phyloP scores from a whole-genome alignment of 495 filamentous ascomycete genomes.

The Aspergillus leporis region DNA sequence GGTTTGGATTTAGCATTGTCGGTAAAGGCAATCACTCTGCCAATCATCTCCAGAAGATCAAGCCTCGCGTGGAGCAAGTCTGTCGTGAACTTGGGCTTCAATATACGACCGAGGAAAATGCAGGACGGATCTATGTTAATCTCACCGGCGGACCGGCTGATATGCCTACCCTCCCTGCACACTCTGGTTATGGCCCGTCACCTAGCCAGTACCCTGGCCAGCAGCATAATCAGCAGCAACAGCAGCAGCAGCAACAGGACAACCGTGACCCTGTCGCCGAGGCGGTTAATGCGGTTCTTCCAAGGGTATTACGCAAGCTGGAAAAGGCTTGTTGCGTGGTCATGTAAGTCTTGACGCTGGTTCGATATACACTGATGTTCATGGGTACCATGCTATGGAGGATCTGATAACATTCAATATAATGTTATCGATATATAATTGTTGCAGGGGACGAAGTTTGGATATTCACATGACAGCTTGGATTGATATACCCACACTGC shows the following conservation, averaged over 20 bases:
- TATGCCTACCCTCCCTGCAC: constrained; percentile 47
- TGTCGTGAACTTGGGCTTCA: constrained; percentile 79
- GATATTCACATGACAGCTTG: constrained; percentile 2
- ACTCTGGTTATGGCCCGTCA: constrained; percentile 35
- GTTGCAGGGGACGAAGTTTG: neutral
- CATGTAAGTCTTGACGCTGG: constrained; percentile 55
- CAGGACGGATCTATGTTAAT: constrained; percentile 77
- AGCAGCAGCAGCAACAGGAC: constrained; percentile 45
- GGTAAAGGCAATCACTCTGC: constrained; percentile 89
- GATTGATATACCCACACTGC: constrained; percentile 15
- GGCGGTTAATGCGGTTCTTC: constrained; percentile 61
- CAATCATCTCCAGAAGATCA: constrained; percentile 83
- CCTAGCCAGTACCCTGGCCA: constrained; percentile 31
- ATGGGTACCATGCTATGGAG: constrained; percentile 1
- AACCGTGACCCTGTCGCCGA: constrained; percentile 65
- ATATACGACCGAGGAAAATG: constrained; percentile 83
- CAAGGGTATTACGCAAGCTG: constrained; percentile 61
- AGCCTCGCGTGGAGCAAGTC: constrained; percentile 83
- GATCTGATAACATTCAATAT: neutral
- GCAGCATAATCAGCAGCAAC: constrained; percentile 36
- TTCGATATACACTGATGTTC: neutral
- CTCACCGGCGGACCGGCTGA: constrained; percentile 61
- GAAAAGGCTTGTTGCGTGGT: constrained; percentile 73
- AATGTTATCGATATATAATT: neutral
- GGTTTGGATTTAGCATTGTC: constrained; percentile 61